phyloP scores from a whole-genome alignment of 352 stramenopile species.

The Globisporangium rhizosaccharum region DNA sequence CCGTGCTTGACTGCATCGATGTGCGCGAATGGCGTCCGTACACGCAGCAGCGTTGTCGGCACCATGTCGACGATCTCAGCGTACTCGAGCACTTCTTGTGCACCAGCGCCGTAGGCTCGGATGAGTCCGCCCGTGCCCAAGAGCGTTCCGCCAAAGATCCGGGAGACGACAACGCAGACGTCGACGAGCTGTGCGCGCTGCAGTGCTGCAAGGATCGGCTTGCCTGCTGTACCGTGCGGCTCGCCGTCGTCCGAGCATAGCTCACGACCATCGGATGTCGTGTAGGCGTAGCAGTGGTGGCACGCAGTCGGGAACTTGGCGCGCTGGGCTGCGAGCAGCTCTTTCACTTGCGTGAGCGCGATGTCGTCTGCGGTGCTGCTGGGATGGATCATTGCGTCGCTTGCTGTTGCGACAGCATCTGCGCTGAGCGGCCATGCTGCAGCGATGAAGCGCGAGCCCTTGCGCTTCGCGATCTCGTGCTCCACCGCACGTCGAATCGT shows the following conservation, averaged over 20 bases:
- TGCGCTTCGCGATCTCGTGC: constrained; percentile 77
- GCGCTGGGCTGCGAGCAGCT: constrained; percentile 38
- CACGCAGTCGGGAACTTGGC: constrained; percentile 45
- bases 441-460: constrained; percentile 77
- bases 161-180: constrained; percentile 65
- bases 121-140: constrained; percentile 69
- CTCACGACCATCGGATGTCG: constrained; percentile 41
- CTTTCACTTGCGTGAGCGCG: constrained; percentile 35
- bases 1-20: constrained; percentile 44
- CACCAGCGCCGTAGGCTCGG: constrained; percentile 59
- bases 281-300: constrained; percentile 76
- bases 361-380: constrained; percentile 4
- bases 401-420: neutral
- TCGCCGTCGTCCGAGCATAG: constrained; percentile 73
- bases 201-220: constrained; percentile 54
- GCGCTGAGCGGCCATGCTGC: constrained; percentile 42
- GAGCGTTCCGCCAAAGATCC: constrained; percentile 71
- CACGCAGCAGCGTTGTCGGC: constrained; percentile 27
- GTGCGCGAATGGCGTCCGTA: constrained; percentile 29
- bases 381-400: neutral
- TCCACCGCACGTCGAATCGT: constrained; percentile 52
- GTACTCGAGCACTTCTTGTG: constrained; percentile 46
- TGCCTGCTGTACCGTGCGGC: constrained; percentile 63
- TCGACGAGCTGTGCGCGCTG: constrained; percentile 60
- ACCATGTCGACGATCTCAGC: constrained; percentile 51